Evolutionary conservation across 176 grass and related monocot species (phyloP).

Genomic region (Carex kokanica): DNA sequence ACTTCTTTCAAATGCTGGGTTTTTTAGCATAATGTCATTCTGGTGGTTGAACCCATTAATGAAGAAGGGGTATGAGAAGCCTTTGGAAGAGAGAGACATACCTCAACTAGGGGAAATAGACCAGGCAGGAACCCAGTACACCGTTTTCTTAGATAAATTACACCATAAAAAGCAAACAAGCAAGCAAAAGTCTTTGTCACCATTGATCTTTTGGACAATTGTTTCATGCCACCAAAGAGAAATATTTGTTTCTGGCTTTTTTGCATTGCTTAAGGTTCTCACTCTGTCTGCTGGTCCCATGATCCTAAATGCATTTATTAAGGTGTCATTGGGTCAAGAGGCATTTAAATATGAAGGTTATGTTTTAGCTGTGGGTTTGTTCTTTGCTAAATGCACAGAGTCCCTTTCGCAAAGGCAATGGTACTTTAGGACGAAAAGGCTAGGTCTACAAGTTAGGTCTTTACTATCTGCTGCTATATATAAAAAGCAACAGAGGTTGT

Average conservation of each 20-base stretch:
- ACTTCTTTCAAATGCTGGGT: slow-evolving; percentile 52
- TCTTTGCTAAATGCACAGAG: slow-evolving; percentile 68
- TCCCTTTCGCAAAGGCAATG: slow-evolving; percentile 88
- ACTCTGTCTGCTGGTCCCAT: slow-evolving; percentile 63
- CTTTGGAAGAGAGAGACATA: slow-evolving; percentile 81
- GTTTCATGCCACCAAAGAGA: slow-evolving; percentile 66
- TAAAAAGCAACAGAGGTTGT: slow-evolving; percentile 73
- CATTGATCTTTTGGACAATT: slow-evolving; percentile 63
- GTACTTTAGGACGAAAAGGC: slow-evolving; percentile 67
- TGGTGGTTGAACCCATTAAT: slow-evolving; percentile 90
- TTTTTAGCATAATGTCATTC: slow-evolving; percentile 71
- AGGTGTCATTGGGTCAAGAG: slow-evolving; percentile 54
- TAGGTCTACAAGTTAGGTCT: slow-evolving; percentile 76
- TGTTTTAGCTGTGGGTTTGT: slow-evolving; percentile 48
- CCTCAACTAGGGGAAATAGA: slow-evolving; percentile 48
- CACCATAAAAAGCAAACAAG: slow-evolving; percentile 33
- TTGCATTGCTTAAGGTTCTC: slow-evolving; percentile 82
- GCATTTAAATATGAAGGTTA: slow-evolving; percentile 69
- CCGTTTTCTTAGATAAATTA: slow-evolving; percentile 52
- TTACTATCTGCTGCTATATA: slow-evolving; percentile 72
- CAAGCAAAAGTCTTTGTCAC: slow-evolving; percentile 20
- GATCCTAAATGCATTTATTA: slow-evolving; percentile 81
- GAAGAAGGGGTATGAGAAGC: slow-evolving; percentile 72
- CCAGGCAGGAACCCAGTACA: slow-evolving; percentile 46
- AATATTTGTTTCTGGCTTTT: slow-evolving; percentile 62